Base-by-base conservation (phyloP, 129 eudicot species). In the Arctium minus region DNA sequence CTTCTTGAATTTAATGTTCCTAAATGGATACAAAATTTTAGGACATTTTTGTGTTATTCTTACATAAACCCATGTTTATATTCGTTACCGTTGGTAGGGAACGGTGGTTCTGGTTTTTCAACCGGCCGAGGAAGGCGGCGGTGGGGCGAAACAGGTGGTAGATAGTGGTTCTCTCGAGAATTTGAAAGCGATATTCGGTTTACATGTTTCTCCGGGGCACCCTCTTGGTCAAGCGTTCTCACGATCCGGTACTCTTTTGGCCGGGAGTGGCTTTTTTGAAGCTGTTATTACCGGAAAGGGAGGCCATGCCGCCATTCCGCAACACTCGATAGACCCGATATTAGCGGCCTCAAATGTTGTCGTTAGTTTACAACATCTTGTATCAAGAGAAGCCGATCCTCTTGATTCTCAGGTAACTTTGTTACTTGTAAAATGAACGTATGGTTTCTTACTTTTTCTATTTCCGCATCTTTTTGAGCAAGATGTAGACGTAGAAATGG, bases 291-390 rank as follows among this genome's bases (percentile, higher is more conserved):
- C 82, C 48, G 97, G 97, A 27, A 94, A 90, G 79, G 98, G 98
- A 0, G 98, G 98, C 53, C 98, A 94, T 82, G 98, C 97, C 1
- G 97, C 97, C 72, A 86, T 90, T 85, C 98, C 98, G 1, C 97
- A 92, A 0, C 89, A 81, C 76, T 75, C 94, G 35, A 79, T 92
- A 5, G 98, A 94, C 84, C 97, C 97, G 5, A 90, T 92, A 8
- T 44, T 92, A 82, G 92, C 97, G 31, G 90, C 91, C 73, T 92
- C 97, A 38, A 90, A 87, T 33, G 86, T 90, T 5, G 87, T 92
- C 46, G 85, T 90, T 44, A 92, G 93, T 83, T 86, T 92, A 46
- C 97, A 92, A 39, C 93, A 92, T 80, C 87, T 89, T 70, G 87
- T 92, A 40, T 92, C 97, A 22, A 85, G 97, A 31, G 97, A 92